Percentiles rank a stretch among this genome's conserved stretches.
phyloP scores from a whole-genome alignment of 495 filamentous ascomycete species.

The Daldinia caldariorum region DNA sequence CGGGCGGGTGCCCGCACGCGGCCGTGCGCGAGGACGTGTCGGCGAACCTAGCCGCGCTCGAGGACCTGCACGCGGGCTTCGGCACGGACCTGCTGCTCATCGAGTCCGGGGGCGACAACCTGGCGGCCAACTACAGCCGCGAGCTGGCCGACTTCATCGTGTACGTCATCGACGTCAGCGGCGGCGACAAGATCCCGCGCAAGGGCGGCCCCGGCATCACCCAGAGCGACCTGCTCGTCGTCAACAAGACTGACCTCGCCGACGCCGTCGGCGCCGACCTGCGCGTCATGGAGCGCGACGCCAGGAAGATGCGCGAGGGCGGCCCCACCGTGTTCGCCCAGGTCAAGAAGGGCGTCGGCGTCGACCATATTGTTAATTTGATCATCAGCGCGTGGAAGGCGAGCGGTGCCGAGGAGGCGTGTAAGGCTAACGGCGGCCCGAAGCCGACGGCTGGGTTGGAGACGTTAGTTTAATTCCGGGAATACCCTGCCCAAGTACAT shows the following conservation, averaged over 20 bases:
- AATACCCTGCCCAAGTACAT: too few relatives aligned
- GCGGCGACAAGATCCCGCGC: slow-evolving; percentile 95
- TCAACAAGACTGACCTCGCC: slow-evolving; percentile 97
- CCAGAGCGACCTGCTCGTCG: slow-evolving; percentile 87
- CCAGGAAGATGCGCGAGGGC: slow-evolving; percentile 92
- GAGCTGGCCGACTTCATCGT: slow-evolving; percentile 97
- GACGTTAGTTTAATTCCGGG: slow-evolving; percentile 39
- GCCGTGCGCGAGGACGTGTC: slow-evolving; percentile 97
- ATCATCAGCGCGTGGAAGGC: slow-evolving; percentile 92
- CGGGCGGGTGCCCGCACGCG: slow-evolving; percentile 96
- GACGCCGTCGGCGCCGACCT: slow-evolving; percentile 92
- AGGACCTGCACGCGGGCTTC: slow-evolving; percentile 83
- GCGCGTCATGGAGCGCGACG: slow-evolving; percentile 93
- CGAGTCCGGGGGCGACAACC: slow-evolving; percentile 93
- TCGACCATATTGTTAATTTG: slow-evolving; percentile 86
- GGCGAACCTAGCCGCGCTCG: slow-evolving; percentile 90
- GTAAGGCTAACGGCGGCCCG: slow-evolving; percentile 61
- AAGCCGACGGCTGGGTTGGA: slow-evolving; percentile 61
- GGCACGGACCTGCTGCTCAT: slow-evolving; percentile 84
- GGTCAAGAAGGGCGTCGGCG: slow-evolving; percentile 88
- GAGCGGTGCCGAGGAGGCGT: slow-evolving; percentile 76
- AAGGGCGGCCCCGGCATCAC: slow-evolving; percentile 98
- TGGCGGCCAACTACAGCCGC: slow-evolving; percentile 93
- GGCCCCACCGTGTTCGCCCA: slow-evolving; percentile 97
- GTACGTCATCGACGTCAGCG: slow-evolving; percentile 96